These are phyloP conservation scores for Pseudonectria foliicola DNA, from an alignment of 2,329 filamentous ascomycete genomes.

Conservation along the genomic window DNA sequence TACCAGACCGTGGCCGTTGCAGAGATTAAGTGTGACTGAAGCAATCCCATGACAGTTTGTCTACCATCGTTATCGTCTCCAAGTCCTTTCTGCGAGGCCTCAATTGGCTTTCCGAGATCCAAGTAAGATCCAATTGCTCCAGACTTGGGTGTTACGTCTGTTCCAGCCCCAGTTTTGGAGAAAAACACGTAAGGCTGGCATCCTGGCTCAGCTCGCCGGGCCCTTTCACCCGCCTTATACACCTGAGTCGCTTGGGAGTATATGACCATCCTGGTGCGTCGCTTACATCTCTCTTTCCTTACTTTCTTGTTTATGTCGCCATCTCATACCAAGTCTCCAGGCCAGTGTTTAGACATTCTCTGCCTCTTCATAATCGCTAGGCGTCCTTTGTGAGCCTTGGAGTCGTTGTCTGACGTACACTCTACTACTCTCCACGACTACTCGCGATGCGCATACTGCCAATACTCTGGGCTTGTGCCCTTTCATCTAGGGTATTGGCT, in stretches of 20 bases:
- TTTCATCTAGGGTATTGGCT: slow-evolving; percentile 10
- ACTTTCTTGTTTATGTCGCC: slow-evolving; percentile 4
- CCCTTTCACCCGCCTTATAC: slow-evolving; percentile 5
- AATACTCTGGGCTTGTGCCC: slow-evolving; percentile 12
- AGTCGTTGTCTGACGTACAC: slow-evolving; percentile 7
- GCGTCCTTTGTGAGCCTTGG: slow-evolving; percentile 1
- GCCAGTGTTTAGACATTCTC: slow-evolving; percentile 8
- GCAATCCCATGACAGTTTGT: too few relatives aligned
- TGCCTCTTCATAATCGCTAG: slow-evolving; percentile 14
- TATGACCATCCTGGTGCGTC: slow-evolving; percentile 10
- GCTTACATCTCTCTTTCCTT: neutral
- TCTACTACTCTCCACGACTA: slow-evolving; percentile 4
- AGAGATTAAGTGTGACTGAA: too few relatives aligned
- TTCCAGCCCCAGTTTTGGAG: slow-evolving; percentile 4
- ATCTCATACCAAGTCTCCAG: slow-evolving; percentile 4
- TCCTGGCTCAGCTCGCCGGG: slow-evolving; percentile 16
- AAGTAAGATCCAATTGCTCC: slow-evolving; percentile 10
- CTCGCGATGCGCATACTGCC: slow-evolving; percentile 17
- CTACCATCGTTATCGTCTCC: too few relatives aligned
- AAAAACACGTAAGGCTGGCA: slow-evolving; percentile 13
- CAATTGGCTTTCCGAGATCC: slow-evolving; percentile 11
- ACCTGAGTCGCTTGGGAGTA: slow-evolving; percentile 9
- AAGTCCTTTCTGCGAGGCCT: too few relatives aligned
- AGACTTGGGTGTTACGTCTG: slow-evolving; percentile 8
- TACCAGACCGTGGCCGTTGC: too few relatives aligned